Percentiles rank a stretch among this genome's conserved stretches.
phyloP scores from a whole-genome alignment of 2,329 filamentous ascomycete species.

The Ophiostoma sp. region DNA sequence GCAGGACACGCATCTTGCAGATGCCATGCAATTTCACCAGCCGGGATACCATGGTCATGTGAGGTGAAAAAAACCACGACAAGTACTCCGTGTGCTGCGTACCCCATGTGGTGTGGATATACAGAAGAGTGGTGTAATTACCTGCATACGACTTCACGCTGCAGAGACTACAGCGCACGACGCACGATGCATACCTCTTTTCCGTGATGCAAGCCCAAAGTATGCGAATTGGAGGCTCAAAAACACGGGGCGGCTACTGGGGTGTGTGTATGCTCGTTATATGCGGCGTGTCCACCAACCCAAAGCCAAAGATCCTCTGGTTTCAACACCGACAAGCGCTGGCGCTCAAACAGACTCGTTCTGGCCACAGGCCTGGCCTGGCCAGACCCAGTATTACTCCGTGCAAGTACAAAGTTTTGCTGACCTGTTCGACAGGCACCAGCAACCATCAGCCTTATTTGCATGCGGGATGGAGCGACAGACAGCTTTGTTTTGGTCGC shows the following conservation, averaged over 20 bases:
- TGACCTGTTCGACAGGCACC: not conserved
- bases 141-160: not conserved
- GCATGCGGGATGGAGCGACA: not conserved
- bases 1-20: slow-evolving; percentile 12
- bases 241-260: not conserved
- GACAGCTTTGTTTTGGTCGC: not conserved
- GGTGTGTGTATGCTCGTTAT: not conserved
- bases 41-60: slow-evolving; percentile 25
- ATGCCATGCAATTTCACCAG: slow-evolving; percentile 18
- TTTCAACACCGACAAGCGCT: not conserved
- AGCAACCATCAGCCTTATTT: slow-evolving; percentile 10
- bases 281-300: not conserved
- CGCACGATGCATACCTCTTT: not conserved
- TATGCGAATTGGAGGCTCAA: not conserved
- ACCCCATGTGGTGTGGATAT: not conserved
- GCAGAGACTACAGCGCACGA: not conserved
- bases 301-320: not conserved
- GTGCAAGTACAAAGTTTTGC: not conserved
- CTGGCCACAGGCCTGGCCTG: not conserved
- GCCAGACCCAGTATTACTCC: not conserved
- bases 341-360: not conserved
- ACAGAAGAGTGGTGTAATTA: not conserved
- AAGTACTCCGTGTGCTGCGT: slow-evolving; percentile 1
- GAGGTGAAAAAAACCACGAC: slow-evolving; percentile 19
- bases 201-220: not conserved